Base-by-base conservation (phyloP, 495 filamentous ascomycete genomes). In the Penicillium paxilli region DNA sequence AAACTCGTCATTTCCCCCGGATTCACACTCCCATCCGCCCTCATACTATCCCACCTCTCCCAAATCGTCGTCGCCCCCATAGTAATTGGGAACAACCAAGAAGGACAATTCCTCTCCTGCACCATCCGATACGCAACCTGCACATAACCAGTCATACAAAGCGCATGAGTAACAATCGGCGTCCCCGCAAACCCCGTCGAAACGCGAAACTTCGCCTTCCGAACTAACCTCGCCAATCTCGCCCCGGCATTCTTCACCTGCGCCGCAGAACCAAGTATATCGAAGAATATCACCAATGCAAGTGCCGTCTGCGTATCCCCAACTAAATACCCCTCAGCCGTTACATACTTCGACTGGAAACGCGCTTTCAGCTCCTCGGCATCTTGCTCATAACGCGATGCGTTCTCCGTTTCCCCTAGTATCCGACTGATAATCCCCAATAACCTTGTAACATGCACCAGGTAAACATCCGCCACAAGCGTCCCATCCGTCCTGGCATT, bases 371-470 rank as follows among this genome's bases (percentile, higher is more conserved):
- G 57, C 5, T 53, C 47, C 2, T 42, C 10, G 5, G 62, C 64
- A 19, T 69, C 65, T 10, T 24, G 12, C 11, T 66, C 54, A 8
- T 96, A 16, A 66, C 83, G 19, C 69, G 94, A 47, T 73, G 80
- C 24, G 93, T 90, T 0, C 85, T 89, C 19, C 70, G 88, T 9
- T 89, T 96, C 57, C 70, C 88, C 32, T 72, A 93, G 9, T 90
- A 92, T 12, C 92, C 79, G 68, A 81, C 91, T 64, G 90, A 93
- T 30, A 87, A 94, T 20, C 90, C 90, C 8, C 82, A 75, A 55
- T 0, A 76, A 26, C 11, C 57, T 50, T 0, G 76, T 79, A 9
- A 80, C 72, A 41, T 79, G 77, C 1, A 78, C 63, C 5, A 83
- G 67, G 60, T 81, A 82, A 5, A 80, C 76, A 46, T 83, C 77